A percentile compares a stretch with the other conserved stretches of the same genome.
These are phyloP conservation scores for Mycena venus DNA, from an alignment of 768 basidiomycete genomes.

Conservation along the genomic window DNA sequence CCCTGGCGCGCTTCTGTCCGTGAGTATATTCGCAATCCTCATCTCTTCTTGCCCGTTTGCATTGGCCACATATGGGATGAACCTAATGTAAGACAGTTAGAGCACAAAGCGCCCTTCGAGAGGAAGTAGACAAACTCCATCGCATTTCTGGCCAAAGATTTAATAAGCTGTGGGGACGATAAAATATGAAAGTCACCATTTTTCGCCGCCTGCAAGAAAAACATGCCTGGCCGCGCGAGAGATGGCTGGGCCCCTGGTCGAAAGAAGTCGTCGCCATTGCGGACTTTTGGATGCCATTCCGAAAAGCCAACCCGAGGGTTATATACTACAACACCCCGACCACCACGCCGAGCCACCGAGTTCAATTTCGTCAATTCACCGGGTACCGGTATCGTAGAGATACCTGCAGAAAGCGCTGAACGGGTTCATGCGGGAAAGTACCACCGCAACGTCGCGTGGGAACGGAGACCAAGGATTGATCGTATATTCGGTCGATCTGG, in stretches of 20 bases:
- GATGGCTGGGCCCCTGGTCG: background rate
- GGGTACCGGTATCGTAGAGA: too few species aligned
- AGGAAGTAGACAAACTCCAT: background rate
- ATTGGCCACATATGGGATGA: conserved; percentile 67
- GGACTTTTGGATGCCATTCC: background rate
- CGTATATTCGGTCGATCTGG: too few species aligned
- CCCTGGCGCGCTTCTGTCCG: conserved; percentile 61
- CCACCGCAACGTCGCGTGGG: too few species aligned
- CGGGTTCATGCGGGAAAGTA: too few species aligned
- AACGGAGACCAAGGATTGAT: too few species aligned
- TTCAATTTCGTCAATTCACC: too few species aligned
- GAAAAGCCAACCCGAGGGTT: background rate
- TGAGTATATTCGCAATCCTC: conserved; percentile 74
- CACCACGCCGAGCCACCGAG: background rate
- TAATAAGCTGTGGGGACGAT: background rate
- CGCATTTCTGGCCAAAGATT: background rate
- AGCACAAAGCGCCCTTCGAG: background rate
- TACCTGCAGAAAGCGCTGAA: too few species aligned
- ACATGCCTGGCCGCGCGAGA: background rate
- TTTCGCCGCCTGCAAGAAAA: conserved; percentile 17
- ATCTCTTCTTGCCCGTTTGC: conserved; percentile 56
- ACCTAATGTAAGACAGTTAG: conserved; percentile 4
- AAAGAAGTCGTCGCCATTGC: background rate
- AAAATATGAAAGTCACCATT: background rate
- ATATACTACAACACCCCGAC: background rate